Evolutionary conservation across 495 filamentous ascomycete genomes (phyloP).

Genomic region (Choiromyces venosus): DNA sequence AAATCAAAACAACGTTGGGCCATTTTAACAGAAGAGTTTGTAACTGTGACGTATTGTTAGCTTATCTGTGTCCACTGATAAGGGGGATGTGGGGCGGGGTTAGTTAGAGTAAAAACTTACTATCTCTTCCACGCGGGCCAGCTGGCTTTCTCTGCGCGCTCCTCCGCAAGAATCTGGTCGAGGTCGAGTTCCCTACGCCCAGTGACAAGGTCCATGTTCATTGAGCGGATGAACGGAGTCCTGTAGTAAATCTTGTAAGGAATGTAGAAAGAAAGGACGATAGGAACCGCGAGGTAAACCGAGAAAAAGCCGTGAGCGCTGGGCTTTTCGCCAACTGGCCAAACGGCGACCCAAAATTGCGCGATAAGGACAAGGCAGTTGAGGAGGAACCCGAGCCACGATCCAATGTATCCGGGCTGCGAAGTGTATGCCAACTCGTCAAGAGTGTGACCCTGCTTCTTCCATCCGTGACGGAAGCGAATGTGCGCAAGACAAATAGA

Average conservation of each 20-base stretch:
- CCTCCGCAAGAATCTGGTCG: conserved; percentile 65
- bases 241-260: conserved; percentile 71
- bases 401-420: conserved; percentile 74
- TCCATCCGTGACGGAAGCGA: conserved; percentile 81
- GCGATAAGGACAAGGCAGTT: conserved; percentile 78
- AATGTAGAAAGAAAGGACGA: conserved; percentile 70
- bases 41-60: conserved; percentile 42
- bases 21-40: conserved; percentile 53
- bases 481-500: conserved; percentile 86
- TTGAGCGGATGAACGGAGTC: conserved; percentile 59
- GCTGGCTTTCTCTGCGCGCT: conserved; percentile 60
- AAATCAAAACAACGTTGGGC: background rate
- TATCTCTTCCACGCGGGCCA: conserved; percentile 87
- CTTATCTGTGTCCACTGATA: background rate
- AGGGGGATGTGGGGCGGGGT: background rate
- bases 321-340: conserved; percentile 57
- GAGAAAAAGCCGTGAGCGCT: conserved; percentile 64
- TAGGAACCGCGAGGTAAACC: conserved; percentile 71
- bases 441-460: conserved; percentile 59
- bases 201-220: conserved; percentile 79
- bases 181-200: conserved; percentile 86
- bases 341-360: conserved; percentile 89
- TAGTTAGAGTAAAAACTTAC: conserved; percentile 44
- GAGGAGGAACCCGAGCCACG: conserved; percentile 74
- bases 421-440: conserved; percentile 74